Conservation (phyloP, 306 rosid genomes). For the Cucurbita pepo region DNA sequence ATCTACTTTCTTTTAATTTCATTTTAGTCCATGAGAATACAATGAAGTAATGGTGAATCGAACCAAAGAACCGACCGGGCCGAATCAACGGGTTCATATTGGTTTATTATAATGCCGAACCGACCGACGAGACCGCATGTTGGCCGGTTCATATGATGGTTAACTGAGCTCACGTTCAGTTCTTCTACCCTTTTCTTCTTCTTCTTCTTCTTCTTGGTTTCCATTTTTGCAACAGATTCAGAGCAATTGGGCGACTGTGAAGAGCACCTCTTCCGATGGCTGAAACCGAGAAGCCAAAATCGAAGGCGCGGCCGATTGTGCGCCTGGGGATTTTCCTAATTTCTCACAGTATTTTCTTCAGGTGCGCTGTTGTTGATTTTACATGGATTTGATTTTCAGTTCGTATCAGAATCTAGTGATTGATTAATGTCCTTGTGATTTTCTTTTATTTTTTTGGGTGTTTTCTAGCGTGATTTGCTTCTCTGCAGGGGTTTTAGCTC, state of each 20-base stretch:
- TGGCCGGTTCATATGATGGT: not conserved
- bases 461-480: conserved; percentile 47
- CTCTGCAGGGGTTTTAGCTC: conserved; percentile 55
- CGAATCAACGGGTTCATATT: not conserved
- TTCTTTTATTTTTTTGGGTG: not conserved
- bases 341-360: conserved; percentile 52
- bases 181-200: not conserved
- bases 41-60: not conserved
- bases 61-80: not conserved
- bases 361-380: conserved; percentile 22
- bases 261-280: conserved; percentile 16
- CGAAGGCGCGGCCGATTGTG: conserved; percentile 46
- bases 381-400: not conserved
- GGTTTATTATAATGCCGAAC: not conserved
- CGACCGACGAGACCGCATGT: not conserved
- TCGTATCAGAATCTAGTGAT: not conserved
- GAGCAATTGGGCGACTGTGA: not conserved
- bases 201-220: not conserved
- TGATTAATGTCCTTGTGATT: not conserved
- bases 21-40: not conserved
- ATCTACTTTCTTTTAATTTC: too few relatives aligned
- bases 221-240: not conserved
- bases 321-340: conserved; percentile 57
- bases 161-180: not conserved
- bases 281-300: conserved; percentile 15